phyloP scores from a whole-genome alignment of 176 grass and related monocot genomes.

The Eragrostis nindensis region DNA sequence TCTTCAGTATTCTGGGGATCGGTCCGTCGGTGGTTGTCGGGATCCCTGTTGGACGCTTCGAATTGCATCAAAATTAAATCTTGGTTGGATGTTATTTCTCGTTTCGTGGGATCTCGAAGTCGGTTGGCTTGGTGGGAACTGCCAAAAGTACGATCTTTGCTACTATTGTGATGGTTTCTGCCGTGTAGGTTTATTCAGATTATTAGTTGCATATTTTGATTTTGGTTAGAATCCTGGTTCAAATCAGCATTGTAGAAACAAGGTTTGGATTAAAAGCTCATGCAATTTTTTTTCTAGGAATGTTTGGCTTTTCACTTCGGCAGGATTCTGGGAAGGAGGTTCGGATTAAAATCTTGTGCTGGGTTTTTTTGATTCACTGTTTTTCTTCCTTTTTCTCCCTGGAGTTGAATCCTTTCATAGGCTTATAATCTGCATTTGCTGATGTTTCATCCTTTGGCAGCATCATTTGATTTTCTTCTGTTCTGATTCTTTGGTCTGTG shows the following conservation, averaged over 20 bases:
- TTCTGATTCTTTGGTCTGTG: constrained; percentile 6
- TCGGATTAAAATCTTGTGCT: neutral
- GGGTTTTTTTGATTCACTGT: neutral
- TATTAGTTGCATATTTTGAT: constrained; percentile 1
- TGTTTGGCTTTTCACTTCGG: neutral
- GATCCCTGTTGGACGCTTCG: constrained; percentile 24
- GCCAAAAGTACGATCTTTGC: neutral
- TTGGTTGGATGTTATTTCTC: constrained; percentile 1
- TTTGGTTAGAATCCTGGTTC: neutral
- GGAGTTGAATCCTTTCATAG: neutral
- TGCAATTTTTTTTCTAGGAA: neutral
- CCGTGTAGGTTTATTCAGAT: constrained; percentile 13
- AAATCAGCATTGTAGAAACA: neutral
- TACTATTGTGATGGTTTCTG: neutral
- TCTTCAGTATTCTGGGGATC: constrained; percentile 6
- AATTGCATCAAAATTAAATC: constrained; percentile 39
- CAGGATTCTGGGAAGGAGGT: neutral
- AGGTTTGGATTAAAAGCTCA: neutral
- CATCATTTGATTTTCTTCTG: neutral
- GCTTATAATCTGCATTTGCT: neutral
- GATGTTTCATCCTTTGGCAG: neutral
- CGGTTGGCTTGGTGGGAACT: neutral
- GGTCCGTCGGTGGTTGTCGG: constrained; percentile 7
- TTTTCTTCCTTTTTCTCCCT: neutral
- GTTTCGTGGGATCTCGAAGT: constrained; percentile 18